phyloP scores from a whole-genome alignment of 805 yeast genomes.

The Cyberlindnera maclurae region DNA sequence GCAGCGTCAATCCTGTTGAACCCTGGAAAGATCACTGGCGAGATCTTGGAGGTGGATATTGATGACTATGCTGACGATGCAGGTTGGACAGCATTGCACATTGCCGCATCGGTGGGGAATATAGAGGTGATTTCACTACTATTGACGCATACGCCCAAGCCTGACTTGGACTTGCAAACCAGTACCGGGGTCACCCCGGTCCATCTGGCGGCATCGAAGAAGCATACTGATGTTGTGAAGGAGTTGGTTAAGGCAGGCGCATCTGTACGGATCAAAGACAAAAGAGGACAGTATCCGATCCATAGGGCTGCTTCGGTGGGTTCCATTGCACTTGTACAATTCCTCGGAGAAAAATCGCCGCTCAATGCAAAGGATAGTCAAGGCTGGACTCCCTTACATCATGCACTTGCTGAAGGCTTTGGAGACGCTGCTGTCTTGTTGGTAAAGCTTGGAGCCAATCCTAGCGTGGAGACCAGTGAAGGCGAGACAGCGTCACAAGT shows the following conservation, averaged over 20 bases:
- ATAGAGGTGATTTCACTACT: conserved; percentile 42
- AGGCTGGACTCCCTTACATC: conserved; percentile 87
- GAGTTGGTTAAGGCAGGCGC: conserved; percentile 49
- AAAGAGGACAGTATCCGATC: conserved; percentile 55
- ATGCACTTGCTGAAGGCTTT: conserved; percentile 86
- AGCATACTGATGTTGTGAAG: conserved; percentile 46
- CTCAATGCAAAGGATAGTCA: conserved; percentile 59
- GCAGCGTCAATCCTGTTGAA: conserved; percentile 41
- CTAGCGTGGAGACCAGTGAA: conserved; percentile 35
- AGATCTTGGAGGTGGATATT: conserved; percentile 42
- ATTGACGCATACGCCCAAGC: conserved; percentile 42
- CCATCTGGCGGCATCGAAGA: conserved; percentile 72
- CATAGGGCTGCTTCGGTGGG: conserved; percentile 85
- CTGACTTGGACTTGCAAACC: conserved; percentile 57
- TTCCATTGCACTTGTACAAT: conserved; percentile 44
- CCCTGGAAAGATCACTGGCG: conserved; percentile 23
- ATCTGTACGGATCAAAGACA: conserved; percentile 60
- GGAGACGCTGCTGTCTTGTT: conserved; percentile 65
- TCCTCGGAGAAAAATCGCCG: conserved; percentile 51
- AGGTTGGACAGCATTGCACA: conserved; percentile 87
- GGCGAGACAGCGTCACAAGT: conserved; percentile 51
- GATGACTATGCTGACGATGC: conserved; percentile 65
- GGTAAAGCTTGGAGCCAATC: conserved; percentile 64
- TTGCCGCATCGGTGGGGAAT: conserved; percentile 72
- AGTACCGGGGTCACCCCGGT: conserved; percentile 66